These are phyloP conservation scores for Diaporthe sp. DNA, from an alignment of 2,329 filamentous ascomycete species.

Conservation along the genomic window DNA sequence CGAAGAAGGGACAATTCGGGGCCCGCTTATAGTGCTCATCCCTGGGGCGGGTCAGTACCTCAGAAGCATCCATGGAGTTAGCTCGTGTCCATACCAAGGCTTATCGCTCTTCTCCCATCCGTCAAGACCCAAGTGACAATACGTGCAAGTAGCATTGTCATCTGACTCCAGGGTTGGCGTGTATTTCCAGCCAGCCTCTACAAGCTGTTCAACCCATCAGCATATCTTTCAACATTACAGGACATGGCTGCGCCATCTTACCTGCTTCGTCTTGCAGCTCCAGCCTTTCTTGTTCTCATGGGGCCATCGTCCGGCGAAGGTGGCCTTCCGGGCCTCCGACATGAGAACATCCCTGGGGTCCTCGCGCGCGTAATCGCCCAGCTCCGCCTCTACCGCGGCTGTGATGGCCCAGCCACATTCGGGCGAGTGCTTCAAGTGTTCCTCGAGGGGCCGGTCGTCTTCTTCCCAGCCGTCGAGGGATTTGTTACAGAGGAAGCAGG, in stretches of 20 bases:
- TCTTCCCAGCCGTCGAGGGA: constrained; percentile 93
- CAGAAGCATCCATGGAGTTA: neutral
- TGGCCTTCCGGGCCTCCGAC: constrained; percentile 82
- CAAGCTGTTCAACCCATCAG: constrained; percentile 70
- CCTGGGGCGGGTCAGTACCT: constrained; percentile 58
- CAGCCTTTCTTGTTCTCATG: constrained; percentile 90
- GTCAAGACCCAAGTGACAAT: constrained; percentile 90
- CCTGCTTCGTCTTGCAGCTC: constrained; percentile 91
- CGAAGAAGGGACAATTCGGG: constrained; percentile 86
- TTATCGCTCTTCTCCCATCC: constrained; percentile 96
- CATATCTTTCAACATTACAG: neutral
- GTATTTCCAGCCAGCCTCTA: constrained; percentile 94
- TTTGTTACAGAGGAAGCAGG: constrained; percentile 88
- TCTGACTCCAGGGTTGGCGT: constrained; percentile 86
- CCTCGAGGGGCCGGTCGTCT: constrained; percentile 83
- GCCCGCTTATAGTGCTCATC: constrained; percentile 88
- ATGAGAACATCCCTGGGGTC: constrained; percentile 81
- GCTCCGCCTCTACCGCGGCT: constrained; percentile 70
- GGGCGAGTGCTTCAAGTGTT: constrained; percentile 87
- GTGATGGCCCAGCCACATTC: constrained; percentile 90
- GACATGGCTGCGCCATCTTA: constrained; percentile 51
- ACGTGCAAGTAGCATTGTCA: constrained; percentile 91
- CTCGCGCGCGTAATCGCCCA: constrained; percentile 73
- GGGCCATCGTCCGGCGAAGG: constrained; percentile 89
- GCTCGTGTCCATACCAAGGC: constrained; percentile 74